Conservation (phyloP, 2,329 filamentous ascomycete genomes). For the Phialophora verrucosa region DNA sequence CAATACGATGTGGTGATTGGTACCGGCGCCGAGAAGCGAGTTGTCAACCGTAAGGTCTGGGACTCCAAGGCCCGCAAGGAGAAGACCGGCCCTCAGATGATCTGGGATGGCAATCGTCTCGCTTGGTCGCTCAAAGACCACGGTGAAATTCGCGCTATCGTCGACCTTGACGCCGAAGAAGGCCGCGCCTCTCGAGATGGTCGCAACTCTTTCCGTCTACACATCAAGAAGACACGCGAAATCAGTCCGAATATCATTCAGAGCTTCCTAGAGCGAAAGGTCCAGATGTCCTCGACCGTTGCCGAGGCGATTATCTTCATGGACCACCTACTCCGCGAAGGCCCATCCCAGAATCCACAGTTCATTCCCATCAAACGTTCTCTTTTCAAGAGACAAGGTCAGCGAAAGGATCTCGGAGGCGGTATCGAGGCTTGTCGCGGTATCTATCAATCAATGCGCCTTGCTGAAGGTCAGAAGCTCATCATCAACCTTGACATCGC, state of each 20-base stretch:
- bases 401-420: conserved; percentile 62
- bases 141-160: conserved; percentile 59
- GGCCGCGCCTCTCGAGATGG: conserved; percentile 48
- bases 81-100: conserved; percentile 64
- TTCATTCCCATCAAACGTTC: conserved; percentile 78
- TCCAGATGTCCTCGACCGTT: conserved; percentile 68
- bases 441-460: conserved; percentile 82
- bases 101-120: conserved; percentile 83
- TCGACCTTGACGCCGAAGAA: conserved; percentile 76
- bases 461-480: conserved; percentile 69
- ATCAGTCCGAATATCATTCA: conserved; percentile 72
- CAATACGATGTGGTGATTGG: conserved; percentile 83
- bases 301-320: conserved; percentile 87
- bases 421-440: conserved; percentile 83
- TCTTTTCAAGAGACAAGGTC: conserved; percentile 70
- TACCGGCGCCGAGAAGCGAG: conserved; percentile 66
- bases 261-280: conserved; percentile 67
- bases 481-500: conserved; percentile 89
- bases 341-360: conserved; percentile 63
- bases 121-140: conserved; percentile 68
- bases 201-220: conserved; percentile 64
- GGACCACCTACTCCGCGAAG: conserved; percentile 84
- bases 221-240: conserved; percentile 67
- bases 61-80: conserved; percentile 65
- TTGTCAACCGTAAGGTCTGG: conserved; percentile 79